Conservation (phyloP, 495 filamentous ascomycete genomes). For the Annulohypoxylon moriforme region DNA sequence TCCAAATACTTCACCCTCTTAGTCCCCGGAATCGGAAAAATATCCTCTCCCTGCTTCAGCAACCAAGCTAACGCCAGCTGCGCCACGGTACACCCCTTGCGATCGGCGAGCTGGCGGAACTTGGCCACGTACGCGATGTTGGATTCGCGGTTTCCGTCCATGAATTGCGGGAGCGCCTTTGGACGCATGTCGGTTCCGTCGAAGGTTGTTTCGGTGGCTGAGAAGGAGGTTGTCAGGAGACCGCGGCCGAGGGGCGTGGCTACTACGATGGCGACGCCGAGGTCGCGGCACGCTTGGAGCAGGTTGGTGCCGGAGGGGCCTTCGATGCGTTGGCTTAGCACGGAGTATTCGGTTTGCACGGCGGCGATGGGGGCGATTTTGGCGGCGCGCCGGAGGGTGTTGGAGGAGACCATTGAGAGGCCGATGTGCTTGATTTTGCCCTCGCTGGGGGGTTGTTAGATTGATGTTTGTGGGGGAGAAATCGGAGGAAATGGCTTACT, state of each 20-base stretch:
- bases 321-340: slow-evolving; percentile 70
- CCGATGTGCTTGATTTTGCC: slow-evolving; percentile 65
- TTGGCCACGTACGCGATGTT: slow-evolving; percentile 58
- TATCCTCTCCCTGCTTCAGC: slow-evolving; percentile 62
- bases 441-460: slow-evolving; percentile 33
- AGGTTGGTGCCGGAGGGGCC: slow-evolving; percentile 53
- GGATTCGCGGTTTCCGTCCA: slow-evolving; percentile 59
- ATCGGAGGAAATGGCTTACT: slow-evolving; percentile 42
- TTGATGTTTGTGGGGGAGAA: neutral
- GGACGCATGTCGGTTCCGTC: slow-evolving; percentile 50
- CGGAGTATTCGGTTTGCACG: slow-evolving; percentile 72
- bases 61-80: slow-evolving; percentile 67
- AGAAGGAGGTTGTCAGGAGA: slow-evolving; percentile 49
- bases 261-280: slow-evolving; percentile 67
- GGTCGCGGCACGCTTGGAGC: slow-evolving; percentile 67
- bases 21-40: slow-evolving; percentile 70
- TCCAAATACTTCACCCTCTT: slow-evolving; percentile 66
- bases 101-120: slow-evolving; percentile 56
- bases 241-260: slow-evolving; percentile 61
- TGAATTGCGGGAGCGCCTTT: slow-evolving; percentile 58
- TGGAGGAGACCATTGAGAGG: slow-evolving; percentile 55
- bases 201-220: slow-evolving; percentile 14
- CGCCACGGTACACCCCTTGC: slow-evolving; percentile 57
- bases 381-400: slow-evolving; percentile 54
- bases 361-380: slow-evolving; percentile 62